Percentiles rank a stretch among this genome's conserved stretches.
Conservation (phyloP, 805 yeast genomes). For the Wickerhamomyces tratensis region DNA sequence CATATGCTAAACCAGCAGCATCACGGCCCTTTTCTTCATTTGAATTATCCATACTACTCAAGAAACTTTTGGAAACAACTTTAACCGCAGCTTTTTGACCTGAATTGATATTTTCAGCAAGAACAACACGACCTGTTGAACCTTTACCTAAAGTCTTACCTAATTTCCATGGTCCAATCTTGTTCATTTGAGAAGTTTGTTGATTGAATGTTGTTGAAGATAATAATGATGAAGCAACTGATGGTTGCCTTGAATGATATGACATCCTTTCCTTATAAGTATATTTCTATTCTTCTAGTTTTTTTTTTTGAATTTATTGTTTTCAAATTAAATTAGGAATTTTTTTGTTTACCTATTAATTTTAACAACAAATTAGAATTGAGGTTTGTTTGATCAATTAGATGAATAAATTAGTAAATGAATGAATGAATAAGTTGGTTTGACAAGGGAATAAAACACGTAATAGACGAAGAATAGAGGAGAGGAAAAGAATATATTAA, state of each 20-base stretch:
- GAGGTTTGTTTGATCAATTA: too few relatives aligned
- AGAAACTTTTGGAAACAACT: constrained; percentile 61
- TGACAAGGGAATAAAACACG: too few relatives aligned
- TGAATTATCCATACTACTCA: constrained; percentile 24
- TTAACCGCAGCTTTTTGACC: constrained; percentile 80
- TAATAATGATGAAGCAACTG: constrained; percentile 46
- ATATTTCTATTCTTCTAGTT: too few relatives aligned
- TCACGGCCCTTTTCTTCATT: constrained; percentile 28
- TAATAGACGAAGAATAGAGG: too few relatives aligned
- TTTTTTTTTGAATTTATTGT: too few relatives aligned
- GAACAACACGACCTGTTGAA: constrained; percentile 70
- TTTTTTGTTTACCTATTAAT: too few relatives aligned
- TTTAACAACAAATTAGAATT: too few relatives aligned
- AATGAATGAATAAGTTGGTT: too few relatives aligned
- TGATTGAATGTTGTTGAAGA: constrained; percentile 31
- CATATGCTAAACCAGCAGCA: constrained; percentile 74
- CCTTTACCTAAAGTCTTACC: constrained; percentile 78
- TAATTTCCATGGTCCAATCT: constrained; percentile 76
- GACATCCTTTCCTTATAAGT: constrained; percentile 15
- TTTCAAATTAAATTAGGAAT: too few relatives aligned
- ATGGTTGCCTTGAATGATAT: constrained; percentile 42
- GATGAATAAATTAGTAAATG: too few relatives aligned
- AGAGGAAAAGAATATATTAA: too few relatives aligned
- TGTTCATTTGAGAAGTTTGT: constrained; percentile 29
- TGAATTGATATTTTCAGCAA: constrained; percentile 59